A percentile compares a stretch with the other conserved stretches of the same genome.
Evolutionary conservation across 2,329 filamentous ascomycete species (phyloP).

Genomic region (Aspergillus pseudoterreus): DNA sequence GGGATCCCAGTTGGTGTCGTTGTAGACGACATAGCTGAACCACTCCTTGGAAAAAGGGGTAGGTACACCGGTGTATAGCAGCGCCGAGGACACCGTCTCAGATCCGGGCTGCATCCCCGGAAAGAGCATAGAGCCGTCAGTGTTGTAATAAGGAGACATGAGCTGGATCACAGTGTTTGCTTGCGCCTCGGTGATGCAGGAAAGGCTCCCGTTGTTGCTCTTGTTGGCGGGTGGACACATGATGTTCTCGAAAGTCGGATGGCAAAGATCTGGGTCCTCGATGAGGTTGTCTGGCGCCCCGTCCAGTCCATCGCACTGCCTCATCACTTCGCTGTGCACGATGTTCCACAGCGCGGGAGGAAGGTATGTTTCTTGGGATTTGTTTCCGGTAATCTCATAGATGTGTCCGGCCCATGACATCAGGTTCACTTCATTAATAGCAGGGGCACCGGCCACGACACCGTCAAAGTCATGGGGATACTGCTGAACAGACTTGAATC

Average conservation of each 20-base stretch:
- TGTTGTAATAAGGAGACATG: slow-evolving; percentile 20
- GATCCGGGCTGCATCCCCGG: slow-evolving; percentile 15
- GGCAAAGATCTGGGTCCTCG: slow-evolving; percentile 44
- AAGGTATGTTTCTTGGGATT: slow-evolving; percentile 42
- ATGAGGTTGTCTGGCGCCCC: slow-evolving; percentile 51
- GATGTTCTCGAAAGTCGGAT: slow-evolving; percentile 28
- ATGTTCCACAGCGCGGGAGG: slow-evolving; percentile 46
- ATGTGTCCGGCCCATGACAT: slow-evolving; percentile 45
- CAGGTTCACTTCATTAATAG: slow-evolving; percentile 46
- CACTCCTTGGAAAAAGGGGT: neutral
- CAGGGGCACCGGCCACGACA: slow-evolving; percentile 47
- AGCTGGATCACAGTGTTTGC: slow-evolving; percentile 27
- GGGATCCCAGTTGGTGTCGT: slow-evolving; percentile 37
- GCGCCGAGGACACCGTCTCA: neutral
- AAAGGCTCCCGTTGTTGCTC: no score
- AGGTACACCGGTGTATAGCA: neutral
- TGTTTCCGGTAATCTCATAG: slow-evolving; percentile 47
- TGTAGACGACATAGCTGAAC: slow-evolving; percentile 39
- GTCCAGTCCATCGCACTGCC: slow-evolving; percentile 52
- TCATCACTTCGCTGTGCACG: slow-evolving; percentile 44
- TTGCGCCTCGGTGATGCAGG: slow-evolving; percentile 45
- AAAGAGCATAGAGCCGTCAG: slow-evolving; percentile 20
- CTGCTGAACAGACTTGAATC: slow-evolving; percentile 50
- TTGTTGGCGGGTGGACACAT: neutral
- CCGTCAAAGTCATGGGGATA: slow-evolving; percentile 58